phyloP scores from a whole-genome alignment of 305 asterid species.

The Rubia balearica region DNA sequence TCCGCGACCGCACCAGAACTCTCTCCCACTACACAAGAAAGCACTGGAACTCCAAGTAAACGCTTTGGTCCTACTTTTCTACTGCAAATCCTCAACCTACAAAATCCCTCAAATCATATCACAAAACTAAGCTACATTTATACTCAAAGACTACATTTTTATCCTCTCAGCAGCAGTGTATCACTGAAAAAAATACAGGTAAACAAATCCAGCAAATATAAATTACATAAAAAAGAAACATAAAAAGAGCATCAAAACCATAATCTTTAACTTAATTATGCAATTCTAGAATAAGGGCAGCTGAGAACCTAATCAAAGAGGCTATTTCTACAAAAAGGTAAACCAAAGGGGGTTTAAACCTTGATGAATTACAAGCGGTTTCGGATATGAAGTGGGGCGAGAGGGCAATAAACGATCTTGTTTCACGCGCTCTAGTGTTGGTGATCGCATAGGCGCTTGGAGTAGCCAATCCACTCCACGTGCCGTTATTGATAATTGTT shows the following conservation, averaged over 20 bases:
- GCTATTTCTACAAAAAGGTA: background rate
- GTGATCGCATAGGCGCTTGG: conserved; percentile 12
- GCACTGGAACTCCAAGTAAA: conserved; percentile 27
- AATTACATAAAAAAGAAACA: too few species aligned
- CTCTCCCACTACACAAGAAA: conserved; percentile 48
- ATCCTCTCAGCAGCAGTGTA: background rate
- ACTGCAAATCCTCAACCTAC: conserved; percentile 41
- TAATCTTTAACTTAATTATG: background rate
- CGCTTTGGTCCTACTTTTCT: conserved; percentile 24
- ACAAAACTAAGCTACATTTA: background rate
- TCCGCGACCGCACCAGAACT: conserved; percentile 29
- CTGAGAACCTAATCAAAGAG: conserved; percentile 8
- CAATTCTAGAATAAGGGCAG: conserved; percentile 7
- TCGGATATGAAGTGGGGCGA: conserved; percentile 25
- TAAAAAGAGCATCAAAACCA: background rate
- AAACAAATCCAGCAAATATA: background rate
- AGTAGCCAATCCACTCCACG: conserved; percentile 17
- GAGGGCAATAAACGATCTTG: conserved; percentile 22
- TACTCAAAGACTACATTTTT: conserved; percentile 8
- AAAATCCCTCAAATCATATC: conserved; percentile 12
- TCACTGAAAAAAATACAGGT: background rate
- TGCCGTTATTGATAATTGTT: conserved; percentile 18
- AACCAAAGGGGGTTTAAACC: conserved; percentile 21
- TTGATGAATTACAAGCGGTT: conserved; percentile 22
- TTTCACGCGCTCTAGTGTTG: conserved; percentile 17